phyloP scores from a whole-genome alignment of 257 asterid genomes.

The Solanum pennellii region DNA sequence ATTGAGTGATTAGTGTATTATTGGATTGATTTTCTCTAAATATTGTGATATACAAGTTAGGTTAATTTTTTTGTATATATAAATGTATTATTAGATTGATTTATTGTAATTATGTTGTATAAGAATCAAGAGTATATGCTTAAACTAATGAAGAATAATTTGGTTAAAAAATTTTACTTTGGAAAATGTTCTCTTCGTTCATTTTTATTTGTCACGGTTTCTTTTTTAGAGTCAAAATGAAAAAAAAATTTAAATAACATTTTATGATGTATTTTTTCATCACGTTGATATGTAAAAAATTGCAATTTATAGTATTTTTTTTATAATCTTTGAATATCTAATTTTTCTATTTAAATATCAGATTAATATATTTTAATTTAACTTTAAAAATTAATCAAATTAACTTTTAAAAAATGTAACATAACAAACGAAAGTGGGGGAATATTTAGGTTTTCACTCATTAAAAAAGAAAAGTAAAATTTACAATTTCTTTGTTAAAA shows the following conservation, averaged over 20 bases:
- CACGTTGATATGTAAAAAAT: no score
- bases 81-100: neutral
- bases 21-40: neutral
- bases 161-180: neutral
- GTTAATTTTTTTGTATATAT: neutral
- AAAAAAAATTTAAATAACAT: rapidly evolving
- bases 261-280: no score
- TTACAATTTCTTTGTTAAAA: neutral
- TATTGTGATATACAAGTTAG: neutral
- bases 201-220: no score
- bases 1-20: neutral
- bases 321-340: no score
- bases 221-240: no score
- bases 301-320: no score
- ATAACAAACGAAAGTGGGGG: rapidly evolving
- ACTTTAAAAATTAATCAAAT: no score
- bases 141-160: neutral
- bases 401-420: no score
- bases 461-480: neutral
- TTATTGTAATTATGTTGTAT: neutral
- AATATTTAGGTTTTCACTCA: neutral
- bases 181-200: rapidly evolving
- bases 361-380: no score
- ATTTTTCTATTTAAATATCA: no score
- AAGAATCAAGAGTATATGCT: neutral